These are phyloP conservation scores for Ganoderma meredithae DNA, from an alignment of 1,284 basidiomycete species.

Conservation along the genomic window DNA sequence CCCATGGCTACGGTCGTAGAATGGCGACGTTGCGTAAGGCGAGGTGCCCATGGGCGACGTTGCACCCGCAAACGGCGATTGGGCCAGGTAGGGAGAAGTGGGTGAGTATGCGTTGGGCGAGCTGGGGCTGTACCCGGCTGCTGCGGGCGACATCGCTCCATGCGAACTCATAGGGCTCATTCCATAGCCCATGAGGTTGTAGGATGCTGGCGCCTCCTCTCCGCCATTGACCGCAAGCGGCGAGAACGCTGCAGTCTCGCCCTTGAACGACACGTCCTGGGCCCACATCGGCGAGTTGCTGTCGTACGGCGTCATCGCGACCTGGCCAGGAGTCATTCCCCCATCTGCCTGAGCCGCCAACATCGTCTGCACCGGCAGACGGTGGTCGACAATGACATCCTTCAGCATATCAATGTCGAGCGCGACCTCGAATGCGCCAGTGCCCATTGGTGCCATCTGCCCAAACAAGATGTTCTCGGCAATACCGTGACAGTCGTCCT, in stretches of 20 bases:
- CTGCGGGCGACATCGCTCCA: constrained; percentile 83
- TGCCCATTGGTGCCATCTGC: constrained; percentile 98
- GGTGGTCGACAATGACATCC: constrained; percentile 98
- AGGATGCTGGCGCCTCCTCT: constrained; percentile 75
- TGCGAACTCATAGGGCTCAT: constrained; percentile 79
- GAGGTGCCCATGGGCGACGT: constrained; percentile 86
- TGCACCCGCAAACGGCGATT: constrained; percentile 80
- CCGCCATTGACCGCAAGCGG: constrained; percentile 91
- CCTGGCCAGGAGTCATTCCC: constrained; percentile 91
- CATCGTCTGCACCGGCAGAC: constrained; percentile 89
- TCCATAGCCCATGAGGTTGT: constrained; percentile 78
- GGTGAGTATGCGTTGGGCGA: constrained; percentile 88
- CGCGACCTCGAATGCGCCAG: constrained; percentile 94
- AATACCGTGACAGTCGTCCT: constrained; percentile 97
- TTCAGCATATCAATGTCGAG: constrained; percentile 99
- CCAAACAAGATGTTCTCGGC: constrained; percentile 99
- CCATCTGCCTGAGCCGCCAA: constrained; percentile 82
- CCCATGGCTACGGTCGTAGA: constrained; percentile 71
- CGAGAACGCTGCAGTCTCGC: constrained; percentile 91
- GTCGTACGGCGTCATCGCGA: constrained; percentile 95
- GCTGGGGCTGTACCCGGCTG: constrained; percentile 81
- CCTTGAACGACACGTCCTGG: constrained; percentile 72
- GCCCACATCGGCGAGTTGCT: constrained; percentile 87
- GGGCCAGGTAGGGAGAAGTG: constrained; percentile 87
- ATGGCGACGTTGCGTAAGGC: constrained; percentile 82